These are phyloP conservation scores for Narthecium ossifragum DNA, from an alignment of 106 monocot species.

Conservation along the genomic window DNA sequence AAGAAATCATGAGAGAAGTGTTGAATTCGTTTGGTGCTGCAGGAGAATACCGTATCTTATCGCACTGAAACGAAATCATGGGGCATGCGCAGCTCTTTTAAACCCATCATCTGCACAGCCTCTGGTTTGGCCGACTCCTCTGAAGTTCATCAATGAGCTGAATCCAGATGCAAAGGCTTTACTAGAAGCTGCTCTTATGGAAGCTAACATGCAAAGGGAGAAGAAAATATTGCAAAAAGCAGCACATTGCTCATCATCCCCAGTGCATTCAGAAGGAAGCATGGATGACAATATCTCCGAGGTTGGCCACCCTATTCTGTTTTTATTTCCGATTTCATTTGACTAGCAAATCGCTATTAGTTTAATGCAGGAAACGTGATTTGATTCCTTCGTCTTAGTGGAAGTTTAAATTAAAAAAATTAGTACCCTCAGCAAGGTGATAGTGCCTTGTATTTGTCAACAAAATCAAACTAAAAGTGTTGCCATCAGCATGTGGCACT, in stretches of 20 bases:
- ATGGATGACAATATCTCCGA: slow-evolving; percentile 4
- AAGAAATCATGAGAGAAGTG: too few species aligned
- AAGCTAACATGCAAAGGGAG: slow-evolving; percentile 16
- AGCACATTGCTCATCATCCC: slow-evolving; percentile 1
- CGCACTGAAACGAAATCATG: slow-evolving; percentile 13
- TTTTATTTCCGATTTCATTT: not conserved
- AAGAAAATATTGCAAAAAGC: slow-evolving; percentile 11
- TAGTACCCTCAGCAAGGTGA: too few species aligned
- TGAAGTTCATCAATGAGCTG: slow-evolving; percentile 16
- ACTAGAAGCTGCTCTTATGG: slow-evolving; percentile 11
- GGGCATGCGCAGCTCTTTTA: slow-evolving; percentile 13
- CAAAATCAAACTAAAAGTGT: too few species aligned
- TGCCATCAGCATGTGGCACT: too few species aligned
- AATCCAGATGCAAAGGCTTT: slow-evolving; percentile 15
- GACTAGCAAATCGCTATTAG: too few species aligned
- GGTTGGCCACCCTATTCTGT: not conserved
- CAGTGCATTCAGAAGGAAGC: slow-evolving; percentile 5
- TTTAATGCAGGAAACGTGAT: too few species aligned
- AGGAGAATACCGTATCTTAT: slow-evolving; percentile 15
- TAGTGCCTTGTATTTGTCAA: too few species aligned
- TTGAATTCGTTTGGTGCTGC: not conserved
- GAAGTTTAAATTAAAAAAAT: too few species aligned
- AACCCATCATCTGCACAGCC: slow-evolving; percentile 19
- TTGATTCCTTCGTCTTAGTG: too few species aligned
- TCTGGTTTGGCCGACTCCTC: slow-evolving; percentile 14